Evolutionary conservation across 345 rosid genomes (phyloP).

Genomic region (Sapria himalayana): DNA sequence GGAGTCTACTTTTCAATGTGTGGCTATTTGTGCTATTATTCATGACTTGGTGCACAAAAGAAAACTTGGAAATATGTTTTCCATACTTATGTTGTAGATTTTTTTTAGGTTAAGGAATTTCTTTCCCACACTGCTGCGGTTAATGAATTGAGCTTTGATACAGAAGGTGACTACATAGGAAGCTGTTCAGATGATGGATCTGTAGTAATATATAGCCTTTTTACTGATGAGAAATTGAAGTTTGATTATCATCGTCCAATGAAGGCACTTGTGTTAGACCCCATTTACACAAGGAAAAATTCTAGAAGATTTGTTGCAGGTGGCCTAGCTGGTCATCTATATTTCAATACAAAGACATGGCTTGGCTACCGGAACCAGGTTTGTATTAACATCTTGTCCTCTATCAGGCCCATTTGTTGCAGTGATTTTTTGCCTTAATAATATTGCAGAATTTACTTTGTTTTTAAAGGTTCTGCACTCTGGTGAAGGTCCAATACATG

Average conservation of each 20-base stretch:
- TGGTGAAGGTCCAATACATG: constrained; percentile 97
- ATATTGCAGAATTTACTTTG: constrained; percentile 4
- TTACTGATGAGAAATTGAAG: constrained; percentile 82
- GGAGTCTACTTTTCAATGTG: no score
- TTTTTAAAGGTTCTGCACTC: constrained; percentile 66
- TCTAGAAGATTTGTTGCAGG: constrained; percentile 84
- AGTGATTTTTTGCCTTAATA: no score
- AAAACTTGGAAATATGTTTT: no score
- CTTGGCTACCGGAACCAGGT: constrained; percentile 85
- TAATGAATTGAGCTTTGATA: constrained; percentile 84
- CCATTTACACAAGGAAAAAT: constrained; percentile 50
- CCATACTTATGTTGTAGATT: no score
- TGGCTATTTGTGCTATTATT: no score
- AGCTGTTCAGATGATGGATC: constrained; percentile 99
- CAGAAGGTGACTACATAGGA: constrained; percentile 80
- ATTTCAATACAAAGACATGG: constrained; percentile 80
- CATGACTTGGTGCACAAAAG: no score
- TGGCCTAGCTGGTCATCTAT: constrained; percentile 90
- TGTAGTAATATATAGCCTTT: constrained; percentile 76
- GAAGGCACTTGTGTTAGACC: constrained; percentile 89
- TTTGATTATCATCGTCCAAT: constrained; percentile 93
- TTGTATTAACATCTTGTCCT: constrained; percentile 8
- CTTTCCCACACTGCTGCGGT: constrained; percentile 63
- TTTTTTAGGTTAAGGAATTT: constrained; percentile 60
- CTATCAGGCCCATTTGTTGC: no score